Conservation (phyloP, 495 filamentous ascomycete species). For the Oleoguttula mirabilis region DNA sequence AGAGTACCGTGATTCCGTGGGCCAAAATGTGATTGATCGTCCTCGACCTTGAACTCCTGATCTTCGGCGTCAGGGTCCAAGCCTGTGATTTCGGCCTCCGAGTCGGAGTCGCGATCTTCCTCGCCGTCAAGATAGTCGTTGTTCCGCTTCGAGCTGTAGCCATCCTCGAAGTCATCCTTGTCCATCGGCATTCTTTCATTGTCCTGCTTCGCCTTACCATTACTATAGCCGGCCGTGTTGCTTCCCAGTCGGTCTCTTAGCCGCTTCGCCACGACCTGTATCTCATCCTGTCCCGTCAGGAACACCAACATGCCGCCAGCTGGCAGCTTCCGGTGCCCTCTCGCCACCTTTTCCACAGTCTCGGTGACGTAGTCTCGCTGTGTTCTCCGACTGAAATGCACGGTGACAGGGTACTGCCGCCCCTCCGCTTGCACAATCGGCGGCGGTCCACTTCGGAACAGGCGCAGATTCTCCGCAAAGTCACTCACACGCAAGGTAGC, state of each 20-base stretch:
- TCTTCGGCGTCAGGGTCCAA: constrained; percentile 42
- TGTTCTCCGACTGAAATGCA: constrained; percentile 78
- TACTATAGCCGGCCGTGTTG: neutral
- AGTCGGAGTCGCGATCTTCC: constrained; percentile 23
- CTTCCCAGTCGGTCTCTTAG: constrained; percentile 43
- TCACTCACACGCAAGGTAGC: constrained; percentile 85
- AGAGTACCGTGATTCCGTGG: constrained; percentile 32
- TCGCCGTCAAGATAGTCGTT: constrained; percentile 13
- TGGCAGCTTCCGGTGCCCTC: constrained; percentile 82
- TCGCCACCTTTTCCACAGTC: constrained; percentile 72
- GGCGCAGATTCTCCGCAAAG: constrained; percentile 66
- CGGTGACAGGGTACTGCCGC: constrained; percentile 80
- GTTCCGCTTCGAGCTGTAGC: constrained; percentile 9
- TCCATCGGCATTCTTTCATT: constrained; percentile 1
- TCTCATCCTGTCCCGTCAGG: constrained; percentile 88
- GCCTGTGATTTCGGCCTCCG: constrained; percentile 32
- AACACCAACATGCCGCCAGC: constrained; percentile 91
- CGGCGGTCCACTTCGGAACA: constrained; percentile 61
- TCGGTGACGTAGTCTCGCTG: constrained; percentile 82
- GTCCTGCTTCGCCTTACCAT: neutral
- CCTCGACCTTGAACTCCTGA: constrained; percentile 47
- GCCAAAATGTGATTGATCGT: constrained; percentile 18
- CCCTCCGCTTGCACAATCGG: constrained; percentile 85
- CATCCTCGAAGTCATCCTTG: constrained; percentile 23
- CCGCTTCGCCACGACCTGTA: constrained; percentile 60